phyloP scores from a whole-genome alignment of 331 rosid genomes.

The Arachis monticola region DNA sequence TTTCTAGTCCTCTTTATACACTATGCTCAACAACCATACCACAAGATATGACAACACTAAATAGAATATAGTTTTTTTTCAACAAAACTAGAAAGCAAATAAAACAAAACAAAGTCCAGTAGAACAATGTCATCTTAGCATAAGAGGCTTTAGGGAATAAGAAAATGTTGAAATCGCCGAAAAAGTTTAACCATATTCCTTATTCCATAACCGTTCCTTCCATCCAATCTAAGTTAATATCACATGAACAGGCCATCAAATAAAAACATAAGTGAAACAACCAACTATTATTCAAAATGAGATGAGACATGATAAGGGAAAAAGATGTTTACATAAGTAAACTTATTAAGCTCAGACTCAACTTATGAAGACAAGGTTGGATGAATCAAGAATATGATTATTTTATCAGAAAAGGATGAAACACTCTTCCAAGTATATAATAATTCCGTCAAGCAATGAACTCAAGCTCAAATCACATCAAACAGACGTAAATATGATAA shows the following conservation, averaged over 20 bases:
- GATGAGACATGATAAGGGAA: neutral
- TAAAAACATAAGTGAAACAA: neutral
- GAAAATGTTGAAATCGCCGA: too few species aligned
- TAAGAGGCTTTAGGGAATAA: too few species aligned
- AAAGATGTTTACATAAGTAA: neutral
- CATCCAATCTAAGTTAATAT: neutral
- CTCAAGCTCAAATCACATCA: slow-evolving; percentile 7
- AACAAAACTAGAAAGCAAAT: too few species aligned
- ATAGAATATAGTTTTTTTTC: too few species aligned
- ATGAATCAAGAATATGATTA: neutral
- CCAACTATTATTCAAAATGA: neutral
- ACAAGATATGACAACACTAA: too few species aligned
- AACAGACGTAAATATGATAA: slow-evolving; percentile 1
- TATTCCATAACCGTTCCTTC: neutral
- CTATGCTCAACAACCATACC: too few species aligned
- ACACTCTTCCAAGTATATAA: slow-evolving; percentile 20
- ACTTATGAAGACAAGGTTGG: neutral
- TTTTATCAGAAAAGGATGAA: neutral
- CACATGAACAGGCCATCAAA: slow-evolving; percentile 16
- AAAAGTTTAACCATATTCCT: too few species aligned
- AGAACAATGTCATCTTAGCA: too few species aligned
- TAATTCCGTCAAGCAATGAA: slow-evolving; percentile 16
- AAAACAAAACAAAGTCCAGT: too few species aligned
- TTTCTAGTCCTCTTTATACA: too few species aligned
- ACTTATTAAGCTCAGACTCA: neutral